These are phyloP conservation scores for Leccinum insigne DNA, from an alignment of 1,284 basidiomycete genomes.

Conservation along the genomic window DNA sequence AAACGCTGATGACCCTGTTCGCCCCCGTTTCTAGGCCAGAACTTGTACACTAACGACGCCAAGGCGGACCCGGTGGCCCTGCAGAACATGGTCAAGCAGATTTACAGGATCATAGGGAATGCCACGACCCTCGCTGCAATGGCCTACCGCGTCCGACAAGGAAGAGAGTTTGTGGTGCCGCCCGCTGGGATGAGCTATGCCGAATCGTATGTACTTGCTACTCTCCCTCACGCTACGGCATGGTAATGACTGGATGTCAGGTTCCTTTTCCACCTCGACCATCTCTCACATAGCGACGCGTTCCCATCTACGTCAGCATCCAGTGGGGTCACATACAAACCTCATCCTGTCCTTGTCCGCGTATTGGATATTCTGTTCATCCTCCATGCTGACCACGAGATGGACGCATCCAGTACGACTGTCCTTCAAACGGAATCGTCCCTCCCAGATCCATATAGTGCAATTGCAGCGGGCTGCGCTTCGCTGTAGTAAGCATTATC, in stretches of 20 bases:
- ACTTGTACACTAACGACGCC: slow-evolving; percentile 71
- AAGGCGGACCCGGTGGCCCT: slow-evolving; percentile 57
- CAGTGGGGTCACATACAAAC: slow-evolving; percentile 47
- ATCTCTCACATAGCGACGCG: slow-evolving; percentile 44
- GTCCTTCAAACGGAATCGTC: slow-evolving; percentile 86
- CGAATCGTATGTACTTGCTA: no score
- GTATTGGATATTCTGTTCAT: slow-evolving; percentile 86
- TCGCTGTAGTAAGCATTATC: slow-evolving; percentile 67
- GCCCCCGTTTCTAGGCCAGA: slow-evolving; percentile 57
- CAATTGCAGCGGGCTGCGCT: slow-evolving; percentile 84
- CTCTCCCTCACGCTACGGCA: background rate
- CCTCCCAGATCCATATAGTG: slow-evolving; percentile 85
- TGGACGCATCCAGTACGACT: slow-evolving; percentile 84
- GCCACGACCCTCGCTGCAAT: slow-evolving; percentile 88
- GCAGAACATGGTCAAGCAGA: slow-evolving; percentile 86
- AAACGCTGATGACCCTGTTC: background rate
- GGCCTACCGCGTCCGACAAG: slow-evolving; percentile 89
- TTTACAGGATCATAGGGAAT: slow-evolving; percentile 85
- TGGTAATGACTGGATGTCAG: slow-evolving; percentile 34
- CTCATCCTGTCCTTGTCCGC: slow-evolving; percentile 81
- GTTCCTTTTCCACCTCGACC: slow-evolving; percentile 88
- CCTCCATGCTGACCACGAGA: slow-evolving; percentile 86
- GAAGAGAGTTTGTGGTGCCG: slow-evolving; percentile 84
- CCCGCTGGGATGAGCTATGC: slow-evolving; percentile 39
- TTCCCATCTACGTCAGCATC: slow-evolving; percentile 44